A percentile compares a stretch with the other conserved stretches of the same genome.
phyloP scores from a whole-genome alignment of 192 early-diverging fungal species.

The Backusella circina region DNA sequence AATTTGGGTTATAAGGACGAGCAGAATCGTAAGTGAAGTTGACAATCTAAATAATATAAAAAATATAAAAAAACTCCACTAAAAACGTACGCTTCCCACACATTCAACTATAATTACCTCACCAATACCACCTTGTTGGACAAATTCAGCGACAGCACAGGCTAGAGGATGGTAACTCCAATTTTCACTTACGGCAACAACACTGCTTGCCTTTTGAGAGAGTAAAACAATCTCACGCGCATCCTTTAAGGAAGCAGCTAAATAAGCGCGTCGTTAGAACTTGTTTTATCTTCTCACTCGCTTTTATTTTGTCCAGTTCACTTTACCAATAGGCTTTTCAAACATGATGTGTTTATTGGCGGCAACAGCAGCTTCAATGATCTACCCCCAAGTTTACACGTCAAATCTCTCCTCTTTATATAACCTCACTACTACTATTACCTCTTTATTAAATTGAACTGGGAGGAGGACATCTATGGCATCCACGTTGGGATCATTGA shows the following conservation, averaged over 20 bases:
- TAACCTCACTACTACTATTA: background rate
- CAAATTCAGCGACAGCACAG: slow-evolving; percentile 21
- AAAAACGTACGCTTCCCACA: background rate
- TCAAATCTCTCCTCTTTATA: background rate
- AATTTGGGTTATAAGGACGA: slow-evolving; percentile 27
- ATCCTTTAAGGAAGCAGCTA: slow-evolving; percentile 29
- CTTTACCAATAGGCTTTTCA: slow-evolving; percentile 39
- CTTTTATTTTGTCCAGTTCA: background rate
- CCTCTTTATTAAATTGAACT: slow-evolving; percentile 33
- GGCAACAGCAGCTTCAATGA: slow-evolving; percentile 29
- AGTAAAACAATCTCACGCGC: slow-evolving; percentile 28
- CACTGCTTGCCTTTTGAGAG: slow-evolving; percentile 7
- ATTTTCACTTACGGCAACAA: slow-evolving; percentile 35
- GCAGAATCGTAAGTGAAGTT: slow-evolving; percentile 31
- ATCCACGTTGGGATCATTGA: slow-evolving; percentile 31
- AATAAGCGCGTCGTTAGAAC: background rate
- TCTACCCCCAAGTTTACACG: background rate
- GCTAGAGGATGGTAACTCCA: slow-evolving; percentile 27
- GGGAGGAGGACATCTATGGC: slow-evolving; percentile 30
- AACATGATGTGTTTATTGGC: slow-evolving; percentile 33
- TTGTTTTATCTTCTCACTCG: no score
- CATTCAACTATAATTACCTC: slow-evolving; percentile 15
- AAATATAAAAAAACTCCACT: background rate
- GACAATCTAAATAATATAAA: slow-evolving; percentile 17
- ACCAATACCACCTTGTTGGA: slow-evolving; percentile 29